Evolutionary conservation across 139 green algal genomes (phyloP).

Genomic region (Chlamydomonas sphaeroides): DNA sequence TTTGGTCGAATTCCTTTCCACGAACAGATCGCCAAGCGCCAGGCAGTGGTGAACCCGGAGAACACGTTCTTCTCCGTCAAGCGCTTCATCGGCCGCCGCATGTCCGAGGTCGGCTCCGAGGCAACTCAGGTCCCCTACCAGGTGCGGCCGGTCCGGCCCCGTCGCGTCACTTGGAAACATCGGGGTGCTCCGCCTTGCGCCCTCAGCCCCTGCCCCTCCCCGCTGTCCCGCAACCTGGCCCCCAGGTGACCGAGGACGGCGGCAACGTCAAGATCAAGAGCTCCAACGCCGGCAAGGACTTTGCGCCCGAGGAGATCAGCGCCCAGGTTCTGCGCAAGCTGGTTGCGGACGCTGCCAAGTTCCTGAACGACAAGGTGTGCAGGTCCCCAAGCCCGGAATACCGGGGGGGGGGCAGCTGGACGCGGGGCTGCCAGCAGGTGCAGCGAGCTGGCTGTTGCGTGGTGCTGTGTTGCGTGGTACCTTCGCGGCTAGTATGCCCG

Average conservation of each 20-base stretch:
- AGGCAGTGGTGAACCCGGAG: constrained; percentile 98
- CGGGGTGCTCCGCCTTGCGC: neutral
- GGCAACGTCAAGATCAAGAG: constrained; percentile 96
- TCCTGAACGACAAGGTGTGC: constrained; percentile 76
- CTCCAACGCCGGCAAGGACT: constrained; percentile 92
- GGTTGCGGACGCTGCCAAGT: constrained; percentile 86
- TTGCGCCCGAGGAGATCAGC: constrained; percentile 97
- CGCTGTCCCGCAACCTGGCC: too few species aligned
- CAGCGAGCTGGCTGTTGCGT: too few species aligned
- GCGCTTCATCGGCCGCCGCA: constrained; percentile 97
- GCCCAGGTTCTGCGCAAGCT: constrained; percentile 97
- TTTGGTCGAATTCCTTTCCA: too few species aligned
- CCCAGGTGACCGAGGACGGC: constrained; percentile 75
- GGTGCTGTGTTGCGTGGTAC: too few species aligned
- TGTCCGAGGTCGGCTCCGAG: constrained; percentile 93
- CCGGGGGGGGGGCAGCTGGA: too few species aligned
- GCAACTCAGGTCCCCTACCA: constrained; percentile 93
- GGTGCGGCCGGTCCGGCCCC: constrained; percentile 53
- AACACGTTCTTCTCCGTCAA: constrained; percentile 99
- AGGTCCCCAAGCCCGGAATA: too few species aligned
- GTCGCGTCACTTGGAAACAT: too few species aligned
- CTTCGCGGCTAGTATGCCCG: too few species aligned
- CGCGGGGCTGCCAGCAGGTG: too few species aligned
- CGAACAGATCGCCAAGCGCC: constrained; percentile 98
- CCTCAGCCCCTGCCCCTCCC: too few species aligned